Evolutionary conservation across 1,284 basidiomycete genomes (phyloP).

Genomic region (Pholiota adiposa): DNA sequence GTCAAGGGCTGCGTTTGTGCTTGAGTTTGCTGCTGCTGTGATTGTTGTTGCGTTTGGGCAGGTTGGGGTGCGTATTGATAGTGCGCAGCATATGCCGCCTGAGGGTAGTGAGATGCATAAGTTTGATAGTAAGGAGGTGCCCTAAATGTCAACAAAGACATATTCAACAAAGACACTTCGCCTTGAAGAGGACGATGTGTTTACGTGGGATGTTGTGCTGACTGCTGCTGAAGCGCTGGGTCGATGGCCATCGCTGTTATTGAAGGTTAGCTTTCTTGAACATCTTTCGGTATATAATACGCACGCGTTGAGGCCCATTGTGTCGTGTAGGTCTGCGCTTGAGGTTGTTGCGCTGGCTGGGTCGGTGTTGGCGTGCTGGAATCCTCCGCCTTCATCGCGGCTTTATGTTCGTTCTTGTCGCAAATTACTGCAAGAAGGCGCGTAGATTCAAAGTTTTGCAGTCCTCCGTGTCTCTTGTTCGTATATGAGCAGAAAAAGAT

Average conservation of each 20-base stretch:
- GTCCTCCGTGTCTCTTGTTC: neutral
- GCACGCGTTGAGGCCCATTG: conserved; percentile 39
- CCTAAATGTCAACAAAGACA: conserved; percentile 27
- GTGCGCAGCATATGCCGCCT: conserved; percentile 8
- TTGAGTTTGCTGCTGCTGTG: conserved; percentile 14
- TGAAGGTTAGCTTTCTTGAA: neutral
- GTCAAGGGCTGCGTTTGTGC: conserved; percentile 22
- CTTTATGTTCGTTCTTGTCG: neutral
- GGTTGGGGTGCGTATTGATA: conserved; percentile 7
- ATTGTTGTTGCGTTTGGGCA: neutral
- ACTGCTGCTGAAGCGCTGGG: conserved; percentile 67
- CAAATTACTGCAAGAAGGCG: neutral
- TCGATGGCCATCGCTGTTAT: conserved; percentile 65
- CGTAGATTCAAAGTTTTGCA: neutral
- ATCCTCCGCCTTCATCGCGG: conserved; percentile 26
- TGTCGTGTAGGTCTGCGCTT: conserved; percentile 35
- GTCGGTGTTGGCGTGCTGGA: conserved; percentile 22
- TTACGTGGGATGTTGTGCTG: conserved; percentile 50
- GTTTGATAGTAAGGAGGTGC: conserved; percentile 42
- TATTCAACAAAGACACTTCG: conserved; percentile 18
- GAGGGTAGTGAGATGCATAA: conserved; percentile 30
- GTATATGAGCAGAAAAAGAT: no score
- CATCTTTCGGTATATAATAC: conserved; percentile 6
- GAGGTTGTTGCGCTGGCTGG: conserved; percentile 26
- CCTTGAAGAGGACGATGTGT: conserved; percentile 17